Base-by-base conservation (phyloP, 202 grass and related monocot genomes). In the Elaeis oleifera region DNA sequence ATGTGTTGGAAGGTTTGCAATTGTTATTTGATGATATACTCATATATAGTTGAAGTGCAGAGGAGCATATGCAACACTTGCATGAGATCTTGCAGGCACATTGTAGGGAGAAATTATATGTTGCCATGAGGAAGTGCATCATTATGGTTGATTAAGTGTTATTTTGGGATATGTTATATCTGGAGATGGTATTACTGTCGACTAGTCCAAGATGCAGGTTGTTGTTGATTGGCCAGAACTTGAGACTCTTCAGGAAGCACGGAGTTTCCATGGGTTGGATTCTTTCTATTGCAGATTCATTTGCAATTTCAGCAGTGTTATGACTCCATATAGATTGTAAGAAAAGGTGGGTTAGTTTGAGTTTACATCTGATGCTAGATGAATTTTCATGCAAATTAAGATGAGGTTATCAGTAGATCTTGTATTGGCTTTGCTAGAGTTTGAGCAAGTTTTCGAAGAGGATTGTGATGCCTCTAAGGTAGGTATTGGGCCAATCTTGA, bases 11-110 rank as follows among this genome's bases (percentile, higher is more conserved):
- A 28, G 16, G 20, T 51, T 27, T 65, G 11, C 51, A 1, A 22
- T 65, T 16, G 0, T 65, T 65, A 28, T 51, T 65, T 65, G 48
- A 65, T 65, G 49, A 18, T n/a, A 53, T 65, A 13, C 4, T 65
- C 11, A 53, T 65, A 16, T 53, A 51, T 27, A 29, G 22, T 44
- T 1, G 16, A 16, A 23, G 9, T 7, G 1, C 1, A 3, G 0
- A 9, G 16, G 14, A 26, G 3, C 23, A 65, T 65, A 2, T 5
- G 1, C 2, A 50, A 18, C 49, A 65, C 6, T 51, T 65, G 14
- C 7, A 9, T 16, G 6, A 25, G 5, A 13, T 65, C 1, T 4
- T 50, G 1, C 2, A 16, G 1, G 17, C 6, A 23, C 9, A 28
- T 6, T 5, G 7, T 3, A 6, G 51, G 18, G 23, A 65, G 5